Conservation (phyloP, 2,329 filamentous ascomycete genomes). For the Leptodontidium sp. region DNA sequence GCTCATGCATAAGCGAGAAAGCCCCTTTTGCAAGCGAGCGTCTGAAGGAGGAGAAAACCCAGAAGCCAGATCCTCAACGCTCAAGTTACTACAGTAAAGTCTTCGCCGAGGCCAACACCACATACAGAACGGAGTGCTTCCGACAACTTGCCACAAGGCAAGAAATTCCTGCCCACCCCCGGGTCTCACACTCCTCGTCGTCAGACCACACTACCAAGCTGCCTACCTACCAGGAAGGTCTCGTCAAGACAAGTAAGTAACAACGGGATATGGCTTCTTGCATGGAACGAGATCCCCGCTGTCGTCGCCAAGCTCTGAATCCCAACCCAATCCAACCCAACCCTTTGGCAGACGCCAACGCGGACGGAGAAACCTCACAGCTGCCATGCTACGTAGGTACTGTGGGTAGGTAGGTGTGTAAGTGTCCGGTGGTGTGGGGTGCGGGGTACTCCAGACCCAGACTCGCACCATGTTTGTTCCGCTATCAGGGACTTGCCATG, state of each 20-base stretch:
- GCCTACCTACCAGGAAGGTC: no score
- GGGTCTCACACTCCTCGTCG: no score
- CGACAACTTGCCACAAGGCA: no score
- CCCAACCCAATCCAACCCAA: neutral
- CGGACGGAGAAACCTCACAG: neutral
- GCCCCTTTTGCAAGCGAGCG: neutral
- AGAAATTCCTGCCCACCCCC: no score
- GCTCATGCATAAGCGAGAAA: conserved; percentile 11
- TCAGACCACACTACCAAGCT: no score
- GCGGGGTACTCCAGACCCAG: conserved; percentile 8
- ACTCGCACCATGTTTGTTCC: neutral
- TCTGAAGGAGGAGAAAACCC: neutral
- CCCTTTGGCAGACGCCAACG: neutral
- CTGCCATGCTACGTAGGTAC: neutral
- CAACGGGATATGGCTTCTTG: neutral
- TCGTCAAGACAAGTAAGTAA: no score
- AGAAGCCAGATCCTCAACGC: neutral
- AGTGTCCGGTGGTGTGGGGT: conserved; percentile 9
- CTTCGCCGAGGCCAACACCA: neutral
- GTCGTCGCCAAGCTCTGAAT: neutral
- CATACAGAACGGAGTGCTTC: neutral
- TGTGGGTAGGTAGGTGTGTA: no score
- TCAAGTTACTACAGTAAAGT: neutral
- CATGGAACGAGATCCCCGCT: conserved; percentile 2
- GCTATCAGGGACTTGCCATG: neutral